Percentiles rank a stretch among this genome's conserved stretches.
Evolutionary conservation across 116 monocot genomes (phyloP).

Genomic region (Iris pallida): DNA sequence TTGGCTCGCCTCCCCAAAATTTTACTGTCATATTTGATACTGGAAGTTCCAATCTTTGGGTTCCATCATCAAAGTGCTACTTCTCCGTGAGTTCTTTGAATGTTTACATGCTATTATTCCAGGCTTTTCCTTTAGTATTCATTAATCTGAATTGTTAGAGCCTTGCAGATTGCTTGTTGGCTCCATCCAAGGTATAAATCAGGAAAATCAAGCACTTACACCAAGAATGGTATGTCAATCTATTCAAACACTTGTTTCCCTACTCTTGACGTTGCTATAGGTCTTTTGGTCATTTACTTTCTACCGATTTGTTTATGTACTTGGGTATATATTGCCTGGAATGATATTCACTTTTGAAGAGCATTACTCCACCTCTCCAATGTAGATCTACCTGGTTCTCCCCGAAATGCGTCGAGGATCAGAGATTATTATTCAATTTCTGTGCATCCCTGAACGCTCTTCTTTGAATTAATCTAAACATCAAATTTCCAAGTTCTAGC

Average conservation of each 20-base stretch:
- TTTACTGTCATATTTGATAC: conserved; percentile 91
- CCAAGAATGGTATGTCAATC: conserved; percentile 48
- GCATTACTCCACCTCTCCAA: too few species aligned
- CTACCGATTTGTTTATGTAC: background rate
- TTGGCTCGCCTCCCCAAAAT: conserved; percentile 77
- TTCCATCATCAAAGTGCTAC: conserved; percentile 85
- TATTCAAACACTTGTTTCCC: background rate
- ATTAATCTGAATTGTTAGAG: background rate
- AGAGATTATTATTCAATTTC: too few species aligned
- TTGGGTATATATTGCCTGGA: background rate
- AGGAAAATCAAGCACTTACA: conserved; percentile 52
- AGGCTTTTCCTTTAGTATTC: background rate
- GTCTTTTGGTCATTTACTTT: background rate
- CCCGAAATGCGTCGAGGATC: too few species aligned
- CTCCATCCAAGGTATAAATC: conserved; percentile 65
- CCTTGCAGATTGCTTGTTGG: conserved; percentile 68
- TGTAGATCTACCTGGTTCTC: too few species aligned
- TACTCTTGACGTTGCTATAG: too few species aligned
- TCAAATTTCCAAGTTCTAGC: too few species aligned
- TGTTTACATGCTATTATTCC: background rate
- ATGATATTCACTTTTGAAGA: background rate
- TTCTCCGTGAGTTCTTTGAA: conserved; percentile 56
- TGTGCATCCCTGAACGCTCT: too few species aligned
- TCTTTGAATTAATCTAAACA: too few species aligned
- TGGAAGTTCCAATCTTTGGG: conserved; percentile 88